phyloP scores from a whole-genome alignment of 2,329 filamentous ascomycete species.

The Coniochaeta hoffmannii region DNA sequence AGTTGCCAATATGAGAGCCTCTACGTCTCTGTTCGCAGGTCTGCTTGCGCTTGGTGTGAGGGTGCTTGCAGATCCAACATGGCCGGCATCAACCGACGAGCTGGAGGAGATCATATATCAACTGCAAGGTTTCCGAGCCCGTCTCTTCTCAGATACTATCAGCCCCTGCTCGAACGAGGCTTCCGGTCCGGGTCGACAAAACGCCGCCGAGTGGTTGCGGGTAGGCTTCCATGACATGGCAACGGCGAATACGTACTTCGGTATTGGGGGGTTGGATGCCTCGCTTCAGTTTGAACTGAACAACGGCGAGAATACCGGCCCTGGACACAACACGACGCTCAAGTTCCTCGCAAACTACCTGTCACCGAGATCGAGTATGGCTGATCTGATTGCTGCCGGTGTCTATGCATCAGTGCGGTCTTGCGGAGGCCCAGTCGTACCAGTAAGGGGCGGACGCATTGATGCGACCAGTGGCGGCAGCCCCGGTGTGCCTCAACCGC shows the following conservation, averaged over 20 bases:
- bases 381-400: slow-evolving; percentile 51
- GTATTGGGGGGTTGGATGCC: slow-evolving; percentile 48
- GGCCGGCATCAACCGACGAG: slow-evolving; percentile 53
- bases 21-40: slow-evolving; percentile 20
- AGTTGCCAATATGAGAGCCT: slow-evolving; percentile 20
- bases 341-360: slow-evolving; percentile 46
- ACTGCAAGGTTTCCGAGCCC: slow-evolving; percentile 43
- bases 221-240: slow-evolving; percentile 57
- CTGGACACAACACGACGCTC: slow-evolving; percentile 46
- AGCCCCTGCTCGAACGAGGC: slow-evolving; percentile 48
- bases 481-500: slow-evolving; percentile 47
- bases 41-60: slow-evolving; percentile 28
- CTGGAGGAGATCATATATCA: slow-evolving; percentile 59
- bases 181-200: slow-evolving; percentile 45
- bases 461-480: slow-evolving; percentile 43
- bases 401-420: slow-evolving; percentile 51
- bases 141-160: slow-evolving; percentile 49
- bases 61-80: slow-evolving; percentile 44
- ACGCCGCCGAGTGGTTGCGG: slow-evolving; percentile 55
- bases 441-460: slow-evolving; percentile 43
- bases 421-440: slow-evolving; percentile 49
- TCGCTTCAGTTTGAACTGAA: slow-evolving; percentile 53
- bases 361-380: slow-evolving; percentile 41
- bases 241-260: slow-evolving; percentile 39
- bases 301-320: slow-evolving; percentile 48